Base-by-base conservation (phyloP, 352 stramenopile genomes). In the Phytopythium sindhum region DNA sequence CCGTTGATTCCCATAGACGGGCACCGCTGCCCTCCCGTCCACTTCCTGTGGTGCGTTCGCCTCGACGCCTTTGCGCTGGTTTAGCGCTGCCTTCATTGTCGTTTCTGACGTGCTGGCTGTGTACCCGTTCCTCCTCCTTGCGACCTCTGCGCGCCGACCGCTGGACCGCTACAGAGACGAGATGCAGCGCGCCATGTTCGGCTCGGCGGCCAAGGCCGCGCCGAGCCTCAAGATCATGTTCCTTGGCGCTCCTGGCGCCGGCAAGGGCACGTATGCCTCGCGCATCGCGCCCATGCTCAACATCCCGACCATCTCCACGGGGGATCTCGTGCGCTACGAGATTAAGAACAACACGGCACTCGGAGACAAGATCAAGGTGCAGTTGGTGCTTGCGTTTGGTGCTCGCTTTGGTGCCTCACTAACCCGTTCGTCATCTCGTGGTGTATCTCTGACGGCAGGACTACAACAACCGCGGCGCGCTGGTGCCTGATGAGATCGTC, bases 201-300 rank as follows among this genome's bases (percentile, higher is more conserved):
- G 54, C 54, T 50, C 54, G 54, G 37, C 54, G 33, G 35, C 54
- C 54, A 60, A 60, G 54, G 35, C 35, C 31, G 5, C 64, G 57
- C 74, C 66, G 51, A 68, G 81, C 66, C 74, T 91, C 58, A 89
- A 86, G 66, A 88, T 97, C 74, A 95, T 97, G 86, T 96, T 97
- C 65, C 84, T 97, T 5, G 90, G 90, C 12, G 86, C 90, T 42
- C 90, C 90, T 0, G 90, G 90, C 57, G 88, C 89, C 4, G 90
- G 90, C 66, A 97, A 97, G 74, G 90, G 90, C 66, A 97, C 90
- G 50, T 97, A 97, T 66, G 88, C 89, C 31, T 85, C 77, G 45
- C 86, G 87, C 60, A 93, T 97, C 42, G 85, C 88, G n/a, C 82
- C 83, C 12, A 82, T 89, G 72, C 74, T 97, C 58, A 65, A 89